A percentile compares a stretch with the other conserved stretches of the same genome.
Evolutionary conservation across 208 protist species (phyloP).

Genomic region (Trypanosoma platydactyli): DNA sequence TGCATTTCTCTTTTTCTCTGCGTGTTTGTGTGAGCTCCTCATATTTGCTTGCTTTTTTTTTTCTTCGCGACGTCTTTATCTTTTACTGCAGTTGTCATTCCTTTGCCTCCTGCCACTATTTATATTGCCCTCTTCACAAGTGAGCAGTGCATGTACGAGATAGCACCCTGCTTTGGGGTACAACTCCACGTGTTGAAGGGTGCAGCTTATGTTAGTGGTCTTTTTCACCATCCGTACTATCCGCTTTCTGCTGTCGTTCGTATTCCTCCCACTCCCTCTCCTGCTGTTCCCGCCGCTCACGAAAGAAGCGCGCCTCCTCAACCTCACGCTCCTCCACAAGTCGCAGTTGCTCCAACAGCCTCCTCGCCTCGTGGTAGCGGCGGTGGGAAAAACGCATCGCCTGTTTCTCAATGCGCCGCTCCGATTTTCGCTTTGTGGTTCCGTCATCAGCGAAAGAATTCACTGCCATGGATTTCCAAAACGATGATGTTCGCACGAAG

Average conservation of each 20-base stretch:
- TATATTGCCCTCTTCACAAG: no score
- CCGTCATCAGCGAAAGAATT: slow-evolving; percentile 47
- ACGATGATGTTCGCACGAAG: slow-evolving; percentile 53
- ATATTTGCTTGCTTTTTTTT: no score
- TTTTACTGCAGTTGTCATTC: no score
- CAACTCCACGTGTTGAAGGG: no score
- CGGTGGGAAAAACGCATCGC: slow-evolving; percentile 56
- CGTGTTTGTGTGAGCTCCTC: no score
- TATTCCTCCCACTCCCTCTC: slow-evolving; percentile 79
- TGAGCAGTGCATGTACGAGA: no score
- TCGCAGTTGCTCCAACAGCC: slow-evolving; percentile 74
- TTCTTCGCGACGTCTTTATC: no score
- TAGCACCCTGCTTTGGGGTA: no score
- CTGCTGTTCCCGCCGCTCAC: slow-evolving; percentile 63
- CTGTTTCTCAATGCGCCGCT: slow-evolving; percentile 32
- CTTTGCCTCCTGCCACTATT: no score
- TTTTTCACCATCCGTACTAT: slow-evolving; percentile 20
- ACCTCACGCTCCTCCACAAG: slow-evolving; percentile 79
- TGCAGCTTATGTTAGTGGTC: slow-evolving; percentile 25
- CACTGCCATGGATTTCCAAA: slow-evolving; percentile 70
- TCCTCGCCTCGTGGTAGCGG: slow-evolving; percentile 67
- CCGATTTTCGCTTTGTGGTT: slow-evolving; percentile 13
- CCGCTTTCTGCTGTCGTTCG: slow-evolving; percentile 14
- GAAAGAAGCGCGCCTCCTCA: slow-evolving; percentile 77
- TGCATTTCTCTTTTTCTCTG: no score